A percentile compares a stretch with the other conserved stretches of the same genome.
phyloP scores from a whole-genome alignment of 768 basidiomycete species.

The Suillus subalutaceus region DNA sequence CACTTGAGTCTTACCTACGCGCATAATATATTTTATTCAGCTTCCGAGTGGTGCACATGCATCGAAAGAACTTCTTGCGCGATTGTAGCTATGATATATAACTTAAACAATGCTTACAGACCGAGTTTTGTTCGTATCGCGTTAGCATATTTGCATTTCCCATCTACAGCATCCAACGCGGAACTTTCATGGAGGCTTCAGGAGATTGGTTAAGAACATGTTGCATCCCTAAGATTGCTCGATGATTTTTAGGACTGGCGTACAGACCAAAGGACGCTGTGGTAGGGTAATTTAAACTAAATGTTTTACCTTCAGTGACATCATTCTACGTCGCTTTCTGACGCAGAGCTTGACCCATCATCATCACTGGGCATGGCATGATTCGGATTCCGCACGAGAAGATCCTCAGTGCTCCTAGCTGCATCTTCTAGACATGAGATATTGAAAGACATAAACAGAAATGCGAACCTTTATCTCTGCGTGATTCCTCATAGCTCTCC shows the following conservation, averaged over 20 bases:
- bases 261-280: neutral
- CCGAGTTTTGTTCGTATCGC: neutral
- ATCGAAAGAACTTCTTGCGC: neutral
- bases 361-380: slow-evolving; percentile 33
- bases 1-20: neutral
- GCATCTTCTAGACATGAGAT: slow-evolving; percentile 16
- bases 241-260: neutral
- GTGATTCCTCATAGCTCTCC: slow-evolving; percentile 57
- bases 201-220: neutral
- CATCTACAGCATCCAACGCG: neutral
- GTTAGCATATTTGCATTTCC: neutral
- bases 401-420: slow-evolving; percentile 52
- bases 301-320: neutral
- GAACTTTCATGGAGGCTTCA: neutral
- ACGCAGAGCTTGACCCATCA: neutral
- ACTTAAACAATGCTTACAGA: neutral
- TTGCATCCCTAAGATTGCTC: neutral
- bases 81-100: neutral
- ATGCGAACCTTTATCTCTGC: slow-evolving; percentile 51
- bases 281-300: neutral
- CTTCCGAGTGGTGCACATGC: neutral
- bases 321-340: neutral
- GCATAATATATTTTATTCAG: neutral
- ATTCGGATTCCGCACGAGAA: slow-evolving; percentile 73
- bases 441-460: neutral